Conservation (phyloP, 768 basidiomycete genomes). For the Leccinum ochraceum region DNA sequence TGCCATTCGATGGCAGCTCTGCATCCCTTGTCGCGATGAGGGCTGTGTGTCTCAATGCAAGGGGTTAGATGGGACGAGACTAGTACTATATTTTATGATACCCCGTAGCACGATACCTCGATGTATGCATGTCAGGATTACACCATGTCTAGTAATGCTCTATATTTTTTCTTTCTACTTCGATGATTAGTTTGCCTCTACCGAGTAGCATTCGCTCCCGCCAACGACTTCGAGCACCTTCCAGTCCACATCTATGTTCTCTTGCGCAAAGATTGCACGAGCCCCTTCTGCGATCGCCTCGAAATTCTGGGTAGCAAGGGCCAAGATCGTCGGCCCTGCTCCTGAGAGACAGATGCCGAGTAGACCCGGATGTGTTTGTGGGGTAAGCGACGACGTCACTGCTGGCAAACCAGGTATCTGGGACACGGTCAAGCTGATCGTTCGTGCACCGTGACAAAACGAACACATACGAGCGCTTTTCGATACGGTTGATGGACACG, state of each 20-base stretch:
- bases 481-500: constrained; percentile 97
- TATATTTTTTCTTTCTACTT: constrained; percentile 3
- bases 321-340: constrained; percentile 96
- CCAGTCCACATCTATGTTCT: constrained; percentile 87
- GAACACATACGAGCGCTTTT: constrained; percentile 66
- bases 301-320: constrained; percentile 84
- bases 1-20: constrained; percentile 72
- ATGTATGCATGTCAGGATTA: constrained; percentile 21
- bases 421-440: neutral
- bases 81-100: constrained; percentile 20
- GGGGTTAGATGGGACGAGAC: constrained; percentile 43
- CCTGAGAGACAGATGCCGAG: constrained; percentile 97
- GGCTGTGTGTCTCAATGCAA: constrained; percentile 88
- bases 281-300: constrained; percentile 86
- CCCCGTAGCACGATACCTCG: constrained; percentile 28
- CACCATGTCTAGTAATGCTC: constrained; percentile 22
- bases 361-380: constrained; percentile 87
- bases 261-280: constrained; percentile 64
- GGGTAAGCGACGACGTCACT: constrained; percentile 88
- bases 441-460: neutral
- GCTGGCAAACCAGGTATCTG: constrained; percentile 96
- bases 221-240: constrained; percentile 73
- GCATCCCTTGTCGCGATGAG: constrained; percentile 78
- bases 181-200: constrained; percentile 14
- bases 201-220: constrained; percentile 34